A percentile compares a stretch with the other conserved stretches of the same genome.
Conservation (phyloP, 192 early-diverging fungal genomes). For the Gaertneriomyces semiglobifer region DNA sequence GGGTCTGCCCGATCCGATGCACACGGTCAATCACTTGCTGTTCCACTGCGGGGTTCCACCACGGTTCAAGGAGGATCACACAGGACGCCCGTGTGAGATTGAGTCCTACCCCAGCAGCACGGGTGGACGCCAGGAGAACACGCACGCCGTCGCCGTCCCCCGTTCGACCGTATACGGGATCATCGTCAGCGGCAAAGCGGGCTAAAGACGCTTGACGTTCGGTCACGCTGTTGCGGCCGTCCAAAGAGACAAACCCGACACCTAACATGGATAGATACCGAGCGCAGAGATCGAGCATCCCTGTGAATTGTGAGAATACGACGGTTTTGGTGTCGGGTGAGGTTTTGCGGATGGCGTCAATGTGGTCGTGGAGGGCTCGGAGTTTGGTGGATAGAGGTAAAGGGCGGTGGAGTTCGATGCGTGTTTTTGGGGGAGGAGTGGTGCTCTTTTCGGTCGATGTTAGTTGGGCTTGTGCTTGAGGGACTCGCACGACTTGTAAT, state of each 20-base stretch:
- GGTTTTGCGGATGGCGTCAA: conserved; percentile 11
- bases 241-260: conserved; percentile 67
- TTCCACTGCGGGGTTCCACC: conserved; percentile 43
- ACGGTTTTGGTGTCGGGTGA: conserved; percentile 35
- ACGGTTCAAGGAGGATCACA: conserved; percentile 49
- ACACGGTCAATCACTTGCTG: conserved; percentile 42
- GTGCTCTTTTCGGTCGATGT: neutral
- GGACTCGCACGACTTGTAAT: conserved; percentile 22
- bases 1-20: conserved; percentile 48
- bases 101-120: conserved; percentile 45
- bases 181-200: conserved; percentile 61
- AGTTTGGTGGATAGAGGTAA: conserved; percentile 37
- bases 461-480: neutral
- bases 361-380: conserved; percentile 16
- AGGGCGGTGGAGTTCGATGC: conserved; percentile 9
- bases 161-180: neutral
- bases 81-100: conserved; percentile 40
- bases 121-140: conserved; percentile 37
- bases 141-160: conserved; percentile 16
- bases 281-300: conserved; percentile 73
- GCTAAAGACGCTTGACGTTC: conserved; percentile 53
- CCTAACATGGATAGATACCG: conserved; percentile 49
- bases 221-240: conserved; percentile 69
- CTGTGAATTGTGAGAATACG: conserved; percentile 44
- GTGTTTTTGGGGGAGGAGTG: neutral